A percentile compares a stretch with the other conserved stretches of the same genome.
Conservation (phyloP, 345 rosid genomes). For the Eucalyptus urophylla region DNA sequence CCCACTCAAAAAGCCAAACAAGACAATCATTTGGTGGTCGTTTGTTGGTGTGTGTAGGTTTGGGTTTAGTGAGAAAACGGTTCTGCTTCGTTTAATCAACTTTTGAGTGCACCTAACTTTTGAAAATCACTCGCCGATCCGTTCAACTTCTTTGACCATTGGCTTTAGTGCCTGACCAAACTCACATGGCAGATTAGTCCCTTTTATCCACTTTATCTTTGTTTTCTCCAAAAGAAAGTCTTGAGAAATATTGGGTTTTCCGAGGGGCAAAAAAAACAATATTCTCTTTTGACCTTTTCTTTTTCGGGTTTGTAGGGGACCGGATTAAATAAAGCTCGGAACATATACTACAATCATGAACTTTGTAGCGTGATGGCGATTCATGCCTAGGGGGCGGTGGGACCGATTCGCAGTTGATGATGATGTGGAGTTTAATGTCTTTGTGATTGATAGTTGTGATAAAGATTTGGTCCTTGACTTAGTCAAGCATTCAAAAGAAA, state of each 20-base stretch:
- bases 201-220: not conserved
- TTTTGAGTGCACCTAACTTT: conserved; percentile 1
- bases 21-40: not conserved
- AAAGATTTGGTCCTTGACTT: not conserved
- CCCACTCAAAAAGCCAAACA: not conserved
- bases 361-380: not conserved
- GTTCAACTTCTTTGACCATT: not conserved
- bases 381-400: not conserved
- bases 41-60: not conserved
- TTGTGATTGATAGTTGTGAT: not conserved
- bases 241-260: not conserved
- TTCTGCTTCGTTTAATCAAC: not conserved
- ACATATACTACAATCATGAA: not conserved
- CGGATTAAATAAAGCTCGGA: not conserved
- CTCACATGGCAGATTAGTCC: not conserved
- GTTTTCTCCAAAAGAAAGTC: not conserved
- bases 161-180: not conserved
- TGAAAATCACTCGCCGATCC: not conserved
- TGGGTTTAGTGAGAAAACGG: not conserved
- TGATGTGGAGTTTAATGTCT: not conserved
- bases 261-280: not conserved
- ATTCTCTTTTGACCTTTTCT: not conserved
- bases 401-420: not conserved
- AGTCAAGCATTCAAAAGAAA: not conserved
- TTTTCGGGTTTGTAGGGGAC: not conserved